Base-by-base conservation (phyloP, 768 basidiomycete genomes). In the Tricholomella constricta region DNA sequence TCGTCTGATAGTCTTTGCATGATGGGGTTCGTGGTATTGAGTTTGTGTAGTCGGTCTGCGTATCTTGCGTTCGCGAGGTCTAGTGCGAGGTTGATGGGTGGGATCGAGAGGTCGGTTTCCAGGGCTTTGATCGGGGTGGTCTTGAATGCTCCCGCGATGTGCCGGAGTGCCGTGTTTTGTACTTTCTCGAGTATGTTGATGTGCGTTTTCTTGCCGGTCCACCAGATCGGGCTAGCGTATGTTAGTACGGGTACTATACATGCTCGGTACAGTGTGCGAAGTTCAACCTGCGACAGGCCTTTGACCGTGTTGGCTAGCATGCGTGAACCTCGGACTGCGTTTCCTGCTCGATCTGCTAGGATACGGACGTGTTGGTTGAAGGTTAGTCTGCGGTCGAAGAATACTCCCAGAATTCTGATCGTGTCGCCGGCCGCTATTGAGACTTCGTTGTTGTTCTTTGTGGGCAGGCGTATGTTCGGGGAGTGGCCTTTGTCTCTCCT, bases 221-320 rank as follows among this genome's bases (percentile, higher is more conserved):
- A 72, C 70, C 72, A 75, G 1, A 58, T 61, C 8, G 67, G 65
- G 52, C 60, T 57, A 0, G 68, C 71, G 52, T 75, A 72, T 8
- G 70, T 64, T 31, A 72, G 58, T 8, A 70, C 63, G 0, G 74
- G 69, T 0, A 69, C 37, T 4, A 75, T 59, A 25, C 66, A 70
- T 1, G 63, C 52, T 0, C 45, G 35, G 61, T 71, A 73, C 1
- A 75, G 60, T 4, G 32, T 60, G 8, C 65, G 41, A 0, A 70
- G 34, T 51, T 72, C 64, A 0, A 26, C 11, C 15, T 69, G 72
- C 5, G 62, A 62, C 0, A 76, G 64, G 0, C 75, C 70, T 1
- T 58, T 43, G 11, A 73, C 61, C 0, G 71, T 73, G 64, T 72
- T 69, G 1, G 64, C 63, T 1, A 75, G 67, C 65, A 75, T 72